Evolutionary conservation across 2,329 filamentous ascomycete species (phyloP), one percentile per base, ranked within the genome.

Genomic region (Pseudopyricularia cyperi): DNA sequence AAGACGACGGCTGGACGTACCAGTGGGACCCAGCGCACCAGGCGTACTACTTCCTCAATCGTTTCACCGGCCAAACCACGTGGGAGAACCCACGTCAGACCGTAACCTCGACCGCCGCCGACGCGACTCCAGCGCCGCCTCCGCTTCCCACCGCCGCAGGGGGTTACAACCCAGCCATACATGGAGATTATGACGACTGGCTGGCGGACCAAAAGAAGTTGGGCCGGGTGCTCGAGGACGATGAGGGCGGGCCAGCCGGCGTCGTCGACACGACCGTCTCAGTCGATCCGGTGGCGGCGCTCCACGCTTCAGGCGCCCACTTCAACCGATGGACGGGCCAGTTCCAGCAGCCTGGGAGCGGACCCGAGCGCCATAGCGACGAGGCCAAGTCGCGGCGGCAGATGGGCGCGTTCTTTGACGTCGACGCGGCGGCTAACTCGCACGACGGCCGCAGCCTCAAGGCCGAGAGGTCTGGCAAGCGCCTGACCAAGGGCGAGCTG

Each of bases 181-280:
- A 98, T 65, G 93, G 93, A 59, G 86, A 90, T 70, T 98, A 96
- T 71, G 93, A 98, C 55, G 91, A 93, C n/a, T 87, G 89, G 71
- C 98, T 98, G 65, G 91, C 93, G 11, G 77, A 87, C 74, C 46
- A 66, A 19, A 42, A 42, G 22, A 42, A 42, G 37, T n/a, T 19
- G 22, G 37, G 37, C 37, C 37, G 22, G 71, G 55, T 61, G 67
- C 60, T 64, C 11, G 62, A 61, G 12, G 59, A 64, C n/a, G 53
- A 64, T 0, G 58, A 66, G 7, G 60, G 65, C 1, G 51, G 55
- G 33, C 51, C 52, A 33, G 56, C 56, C 12, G 55, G 63, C 14
- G 57, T 59, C 5, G 53, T 58, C 53, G 71, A 77, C 9, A 42
- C 57, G 64, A 42, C 46, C 32, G 61, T 71, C 22, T 67, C 65